phyloP scores from a whole-genome alignment of 768 basidiomycete genomes.

The Roridomyces roridus region DNA sequence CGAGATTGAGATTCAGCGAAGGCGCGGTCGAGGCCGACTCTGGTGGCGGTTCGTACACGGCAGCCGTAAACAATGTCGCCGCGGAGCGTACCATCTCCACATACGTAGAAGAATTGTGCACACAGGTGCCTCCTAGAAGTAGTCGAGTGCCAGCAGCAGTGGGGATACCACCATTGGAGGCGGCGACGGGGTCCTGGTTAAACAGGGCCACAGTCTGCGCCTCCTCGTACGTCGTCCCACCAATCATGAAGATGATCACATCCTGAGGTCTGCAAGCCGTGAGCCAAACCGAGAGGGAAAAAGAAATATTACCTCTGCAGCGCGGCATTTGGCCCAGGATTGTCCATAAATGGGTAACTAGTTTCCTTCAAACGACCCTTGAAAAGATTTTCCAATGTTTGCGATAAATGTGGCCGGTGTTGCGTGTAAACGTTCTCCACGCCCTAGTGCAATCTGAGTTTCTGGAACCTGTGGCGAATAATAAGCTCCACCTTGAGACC shows the following conservation, averaged over 20 bases:
- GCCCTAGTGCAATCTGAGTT: conserved; percentile 56
- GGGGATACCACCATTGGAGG: conserved; percentile 51
- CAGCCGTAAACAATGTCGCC: conserved; percentile 62
- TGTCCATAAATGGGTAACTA: conserved; percentile 87
- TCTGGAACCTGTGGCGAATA: not conserved
- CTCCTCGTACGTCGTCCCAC: conserved; percentile 96
- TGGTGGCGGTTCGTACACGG: conserved; percentile 77
- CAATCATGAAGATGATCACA: conserved; percentile 95
- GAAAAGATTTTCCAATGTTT: conserved; percentile 89
- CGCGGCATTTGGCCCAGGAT: conserved; percentile 65
- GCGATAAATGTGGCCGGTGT: conserved; percentile 90
- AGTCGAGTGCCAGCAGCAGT: conserved; percentile 73
- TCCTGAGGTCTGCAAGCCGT: conserved; percentile 78
- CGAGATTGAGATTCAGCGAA: conserved; percentile 89
- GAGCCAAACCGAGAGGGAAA: not conserved
- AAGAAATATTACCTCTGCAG: conserved; percentile 64
- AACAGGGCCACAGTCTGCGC: conserved; percentile 83
- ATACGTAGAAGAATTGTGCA: conserved; percentile 94
- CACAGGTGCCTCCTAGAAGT: conserved; percentile 90
- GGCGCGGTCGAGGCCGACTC: conserved; percentile 78
- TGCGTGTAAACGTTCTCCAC: conserved; percentile 99
- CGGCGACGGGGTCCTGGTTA: conserved; percentile 76
- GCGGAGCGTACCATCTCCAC: conserved; percentile 84
- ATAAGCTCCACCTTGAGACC: conserved; percentile 80
- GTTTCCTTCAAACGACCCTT: conserved; percentile 87